Evolutionary conservation across 2,329 filamentous ascomycete species (phyloP), one percentile per base, ranked within the genome.

Genomic region (Pezicula rhizophila): DNA sequence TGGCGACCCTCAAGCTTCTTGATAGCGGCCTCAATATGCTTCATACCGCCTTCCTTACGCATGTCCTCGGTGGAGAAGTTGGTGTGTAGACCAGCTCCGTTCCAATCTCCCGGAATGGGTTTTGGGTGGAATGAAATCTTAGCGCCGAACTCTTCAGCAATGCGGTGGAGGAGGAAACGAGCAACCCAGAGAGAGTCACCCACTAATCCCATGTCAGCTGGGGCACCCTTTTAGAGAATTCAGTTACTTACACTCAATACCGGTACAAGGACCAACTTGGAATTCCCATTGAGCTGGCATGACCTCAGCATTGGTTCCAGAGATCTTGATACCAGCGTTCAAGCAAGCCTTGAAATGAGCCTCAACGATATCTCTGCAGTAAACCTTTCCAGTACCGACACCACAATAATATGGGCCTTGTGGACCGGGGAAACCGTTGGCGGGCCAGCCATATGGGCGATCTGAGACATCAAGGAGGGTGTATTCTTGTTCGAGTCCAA

Each of bases 211-310:
- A 52, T 44, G 53, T 66, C 60, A 65, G 60, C 35, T 17, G 35
- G 14, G 18, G 23, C 40, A 11, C 25, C 4, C 10, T 42, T 26
- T 2, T 5, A 28, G 25, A 2, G 5, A 25, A 8, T 8, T 26
- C 8, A 15, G 12, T 26, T 12, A 76, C 82, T 73, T 70, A 88
- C 85, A 87, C 68, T 84, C 76, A 63, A 96, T 96, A 56, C 90
- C 92, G 47, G 76, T 71, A 73, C 89, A 95, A 56, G 92, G 92
- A 50, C 92, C 92, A 63, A 96, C 88, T 70, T 96, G 92, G 83
- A 89, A 96, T 71, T 97, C 92, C 92, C 92, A 97, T 73, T 96
- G 92, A 52, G 87, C 90, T 56, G 90, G 87, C 88, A 96, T 95
- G 66, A 99, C 93, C 80, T 99, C 93, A 58, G 93, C 93, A 72